Evolutionary conservation across 1,284 basidiomycete genomes (phyloP).

Genomic region (Ustilago lituana): DNA sequence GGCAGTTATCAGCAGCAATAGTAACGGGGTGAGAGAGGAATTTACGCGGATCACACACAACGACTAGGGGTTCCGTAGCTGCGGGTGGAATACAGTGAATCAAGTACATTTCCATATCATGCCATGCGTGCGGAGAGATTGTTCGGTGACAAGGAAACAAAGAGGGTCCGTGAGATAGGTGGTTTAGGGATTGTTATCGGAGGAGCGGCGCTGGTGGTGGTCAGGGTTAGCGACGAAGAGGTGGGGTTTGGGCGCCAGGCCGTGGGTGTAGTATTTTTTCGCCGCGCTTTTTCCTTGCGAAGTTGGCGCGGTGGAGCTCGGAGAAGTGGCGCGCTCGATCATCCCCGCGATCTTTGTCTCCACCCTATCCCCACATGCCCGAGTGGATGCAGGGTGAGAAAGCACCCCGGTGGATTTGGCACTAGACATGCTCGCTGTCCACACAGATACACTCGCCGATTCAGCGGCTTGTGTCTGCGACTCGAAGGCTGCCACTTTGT

Average conservation of each 20-base stretch:
- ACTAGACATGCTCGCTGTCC: conserved; percentile 31
- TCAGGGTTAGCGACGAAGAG: conserved; percentile 62
- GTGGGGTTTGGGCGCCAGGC: conserved; percentile 52
- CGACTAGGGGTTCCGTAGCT: no score
- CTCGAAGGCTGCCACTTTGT: conserved; percentile 55
- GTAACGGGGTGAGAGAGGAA: background rate
- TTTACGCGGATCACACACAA: no score
- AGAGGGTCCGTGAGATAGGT: no score
- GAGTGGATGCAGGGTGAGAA: no score
- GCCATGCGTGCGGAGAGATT: no score
- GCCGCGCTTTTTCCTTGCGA: no score
- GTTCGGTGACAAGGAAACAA: no score
- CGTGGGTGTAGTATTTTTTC: conserved; percentile 16
- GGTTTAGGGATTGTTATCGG: no score
- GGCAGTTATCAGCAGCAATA: conserved; percentile 10
- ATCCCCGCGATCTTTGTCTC: no score
- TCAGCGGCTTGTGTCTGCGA: conserved; percentile 4
- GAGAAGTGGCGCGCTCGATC: conserved; percentile 7
- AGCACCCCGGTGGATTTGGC: conserved; percentile 10
- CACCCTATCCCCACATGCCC: no score
- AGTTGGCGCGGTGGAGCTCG: conserved; percentile 3
- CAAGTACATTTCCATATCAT: no score
- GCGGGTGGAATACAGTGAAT: no score
- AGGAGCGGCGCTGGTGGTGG: background rate
- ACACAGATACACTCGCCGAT: background rate